Evolutionary conservation across 2,329 filamentous ascomycete species (phyloP), one percentile per base, ranked within the genome.

Genomic region (Beauveria australis): DNA sequence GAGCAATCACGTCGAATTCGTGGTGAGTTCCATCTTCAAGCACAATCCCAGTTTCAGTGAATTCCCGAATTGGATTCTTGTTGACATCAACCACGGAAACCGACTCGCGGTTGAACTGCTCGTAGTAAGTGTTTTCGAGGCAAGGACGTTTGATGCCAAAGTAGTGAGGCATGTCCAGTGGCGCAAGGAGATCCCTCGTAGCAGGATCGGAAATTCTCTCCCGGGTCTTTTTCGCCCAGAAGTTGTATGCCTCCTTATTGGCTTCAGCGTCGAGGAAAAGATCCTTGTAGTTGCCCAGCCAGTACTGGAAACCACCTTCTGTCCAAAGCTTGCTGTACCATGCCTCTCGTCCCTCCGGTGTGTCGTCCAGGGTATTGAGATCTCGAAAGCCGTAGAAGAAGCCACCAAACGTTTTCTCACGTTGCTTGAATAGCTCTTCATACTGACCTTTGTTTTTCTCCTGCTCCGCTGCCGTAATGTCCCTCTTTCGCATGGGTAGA

Each of bases 401-500:
- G 16, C 59, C 59, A 5, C 33, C 44, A 19, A 14, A 43, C 0
- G 44, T 57, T 9, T 47, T 46, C 19, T 48, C 43, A 9, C 59
- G 53, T 8, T 19, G 8, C 1, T 26, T 7, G 4, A 61, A 51
- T 5, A 46, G 22, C 3, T 61, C 52, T 12, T 16, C 3, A n/a
- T 49, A 52, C 10, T 33, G 12, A 2, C 4, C 3, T 8, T 61
- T 61, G 28, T 40, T 51, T 0, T 16, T 26, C 12, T 56, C 46
- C 12, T 56, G 53, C 18, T 61, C 59, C 3, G 44, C 30, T 9
- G 22, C 40, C 12, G 44, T 52, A 3, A 61, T 65, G 3, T 69
- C 59, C 1, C 74, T 69, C 64, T 83, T 79, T 2, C 75, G 71
- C 82, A 87, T 86, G 0, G 83, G 83, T 3, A 87, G 64, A 1